Conservation (phyloP, 2,329 filamentous ascomycete genomes). For the Cladosporium sp. region DNA sequence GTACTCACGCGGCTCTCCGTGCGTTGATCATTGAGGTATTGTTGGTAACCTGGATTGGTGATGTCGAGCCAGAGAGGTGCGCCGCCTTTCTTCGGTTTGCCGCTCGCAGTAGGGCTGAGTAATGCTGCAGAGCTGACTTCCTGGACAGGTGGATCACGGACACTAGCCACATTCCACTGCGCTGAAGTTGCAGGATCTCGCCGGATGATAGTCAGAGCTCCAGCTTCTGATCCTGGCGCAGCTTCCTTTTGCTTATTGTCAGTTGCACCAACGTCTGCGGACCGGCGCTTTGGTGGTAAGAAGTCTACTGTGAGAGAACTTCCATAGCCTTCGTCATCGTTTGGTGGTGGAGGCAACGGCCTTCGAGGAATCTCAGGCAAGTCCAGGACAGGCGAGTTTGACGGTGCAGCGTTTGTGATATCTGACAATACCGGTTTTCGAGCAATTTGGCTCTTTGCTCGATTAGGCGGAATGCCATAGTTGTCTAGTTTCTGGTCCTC, state of each 20-base stretch:
- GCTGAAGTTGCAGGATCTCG: slow-evolving; percentile 45
- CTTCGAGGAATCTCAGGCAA: slow-evolving; percentile 21
- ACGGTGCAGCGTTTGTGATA: neutral
- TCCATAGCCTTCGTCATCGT: slow-evolving; percentile 18
- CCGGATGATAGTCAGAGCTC: slow-evolving; percentile 44
- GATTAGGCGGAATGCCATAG: slow-evolving; percentile 4
- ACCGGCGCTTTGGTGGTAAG: slow-evolving; percentile 19
- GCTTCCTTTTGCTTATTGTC: slow-evolving; percentile 8
- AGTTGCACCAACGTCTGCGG: slow-evolving; percentile 20
- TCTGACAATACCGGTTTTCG: slow-evolving; percentile 22
- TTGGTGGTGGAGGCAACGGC: slow-evolving; percentile 23
- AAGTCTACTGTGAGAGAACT: slow-evolving; percentile 22
- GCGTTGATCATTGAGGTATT: slow-evolving; percentile 43
- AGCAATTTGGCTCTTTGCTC: slow-evolving; percentile 16
- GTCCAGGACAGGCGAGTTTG: slow-evolving; percentile 9
- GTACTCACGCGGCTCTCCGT: slow-evolving; percentile 25
- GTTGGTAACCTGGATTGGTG: slow-evolving; percentile 55
- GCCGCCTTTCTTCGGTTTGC: slow-evolving; percentile 34
- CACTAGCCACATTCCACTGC: slow-evolving; percentile 49
- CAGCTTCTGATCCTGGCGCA: slow-evolving; percentile 15
- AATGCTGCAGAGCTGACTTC: slow-evolving; percentile 41
- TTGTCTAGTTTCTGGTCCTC: slow-evolving; percentile 14
- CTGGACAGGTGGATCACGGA: slow-evolving; percentile 41
- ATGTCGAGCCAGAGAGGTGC: slow-evolving; percentile 51
- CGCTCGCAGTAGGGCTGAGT: slow-evolving; percentile 25